A percentile compares a stretch with the other conserved stretches of the same genome.
These are phyloP conservation scores for Multifurca ochricompacta DNA, from an alignment of 768 basidiomycete species.

Conservation along the genomic window DNA sequence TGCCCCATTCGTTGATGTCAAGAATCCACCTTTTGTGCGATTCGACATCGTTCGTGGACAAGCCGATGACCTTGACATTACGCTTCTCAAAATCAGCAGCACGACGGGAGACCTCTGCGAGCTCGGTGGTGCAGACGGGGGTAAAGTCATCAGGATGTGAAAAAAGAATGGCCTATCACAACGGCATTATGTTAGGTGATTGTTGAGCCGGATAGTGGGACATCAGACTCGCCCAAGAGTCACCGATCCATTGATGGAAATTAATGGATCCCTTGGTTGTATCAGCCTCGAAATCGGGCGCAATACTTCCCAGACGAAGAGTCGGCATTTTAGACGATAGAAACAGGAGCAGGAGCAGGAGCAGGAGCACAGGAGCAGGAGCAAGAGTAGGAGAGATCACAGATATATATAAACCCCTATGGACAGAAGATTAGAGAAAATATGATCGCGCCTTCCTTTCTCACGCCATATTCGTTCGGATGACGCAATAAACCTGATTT, in stretches of 20 bases:
- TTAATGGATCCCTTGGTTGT: slow-evolving; percentile 84
- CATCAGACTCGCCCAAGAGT: slow-evolving; percentile 58
- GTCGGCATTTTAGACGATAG: slow-evolving; percentile 27
- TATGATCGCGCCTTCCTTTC: slow-evolving; percentile 55
- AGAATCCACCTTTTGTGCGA: slow-evolving; percentile 84
- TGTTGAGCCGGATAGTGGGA: background rate
- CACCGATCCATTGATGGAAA: slow-evolving; percentile 89
- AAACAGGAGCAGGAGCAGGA: too few relatives aligned
- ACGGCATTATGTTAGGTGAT: background rate
- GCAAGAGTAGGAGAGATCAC: too few relatives aligned
- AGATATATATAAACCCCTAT: too few relatives aligned
- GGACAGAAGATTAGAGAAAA: too few relatives aligned
- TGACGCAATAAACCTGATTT: slow-evolving; percentile 6
- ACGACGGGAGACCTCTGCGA: slow-evolving; percentile 90
- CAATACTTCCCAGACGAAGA: slow-evolving; percentile 78
- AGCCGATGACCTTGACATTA: slow-evolving; percentile 87
- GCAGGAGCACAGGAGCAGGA: background rate
- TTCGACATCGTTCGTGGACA: slow-evolving; percentile 83
- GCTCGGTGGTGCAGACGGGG: slow-evolving; percentile 95
- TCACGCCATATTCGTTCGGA: slow-evolving; percentile 36
- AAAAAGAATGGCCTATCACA: slow-evolving; percentile 69
- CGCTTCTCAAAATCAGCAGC: slow-evolving; percentile 78
- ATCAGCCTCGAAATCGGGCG: slow-evolving; percentile 87
- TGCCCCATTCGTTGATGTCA: slow-evolving; percentile 82
- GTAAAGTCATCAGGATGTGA: slow-evolving; percentile 92